These are phyloP conservation scores for Hymenotorrendiella dingleyae DNA, from an alignment of 2,329 filamentous ascomycete species.

Conservation along the genomic window DNA sequence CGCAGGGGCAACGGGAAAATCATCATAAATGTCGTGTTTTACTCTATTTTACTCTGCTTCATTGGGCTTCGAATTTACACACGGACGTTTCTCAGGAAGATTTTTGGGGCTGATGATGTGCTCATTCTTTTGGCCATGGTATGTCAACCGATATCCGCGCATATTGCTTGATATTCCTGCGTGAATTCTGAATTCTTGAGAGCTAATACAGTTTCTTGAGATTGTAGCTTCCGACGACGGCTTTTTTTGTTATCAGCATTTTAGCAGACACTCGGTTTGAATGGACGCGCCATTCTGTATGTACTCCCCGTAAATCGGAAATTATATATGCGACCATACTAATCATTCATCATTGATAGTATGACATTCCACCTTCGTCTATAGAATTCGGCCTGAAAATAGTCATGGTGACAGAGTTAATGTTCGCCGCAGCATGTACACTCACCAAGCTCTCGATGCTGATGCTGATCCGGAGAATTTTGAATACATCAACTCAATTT, in stretches of 20 bases:
- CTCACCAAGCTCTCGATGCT: constrained; percentile 36
- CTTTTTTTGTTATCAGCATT: constrained; percentile 33
- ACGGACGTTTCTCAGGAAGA: constrained; percentile 37
- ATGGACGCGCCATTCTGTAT: constrained; percentile 33
- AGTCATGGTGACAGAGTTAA: constrained; percentile 34
- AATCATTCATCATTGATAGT: constrained; percentile 20
- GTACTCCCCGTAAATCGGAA: neutral
- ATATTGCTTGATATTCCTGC: neutral
- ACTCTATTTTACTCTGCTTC: constrained; percentile 35
- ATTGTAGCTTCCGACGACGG: constrained; percentile 32
- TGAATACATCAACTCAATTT: constrained; percentile 16
- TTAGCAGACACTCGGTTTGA: constrained; percentile 32
- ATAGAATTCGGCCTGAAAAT: constrained; percentile 34
- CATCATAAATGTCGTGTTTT: constrained; percentile 36
- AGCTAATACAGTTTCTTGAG: no score
- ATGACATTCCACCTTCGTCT: constrained; percentile 33
- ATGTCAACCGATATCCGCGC: constrained; percentile 2
- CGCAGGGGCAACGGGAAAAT: constrained; percentile 40
- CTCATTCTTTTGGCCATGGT: constrained; percentile 39
- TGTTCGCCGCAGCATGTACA: constrained; percentile 32
- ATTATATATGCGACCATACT: neutral
- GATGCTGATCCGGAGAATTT: constrained; percentile 26
- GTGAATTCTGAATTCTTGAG: neutral
- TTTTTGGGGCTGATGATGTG: constrained; percentile 41
- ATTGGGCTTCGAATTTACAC: constrained; percentile 42